These are phyloP conservation scores for Pseudogymnoascus sp. DNA, from an alignment of 2,329 filamentous ascomycete genomes.

Conservation along the genomic window DNA sequence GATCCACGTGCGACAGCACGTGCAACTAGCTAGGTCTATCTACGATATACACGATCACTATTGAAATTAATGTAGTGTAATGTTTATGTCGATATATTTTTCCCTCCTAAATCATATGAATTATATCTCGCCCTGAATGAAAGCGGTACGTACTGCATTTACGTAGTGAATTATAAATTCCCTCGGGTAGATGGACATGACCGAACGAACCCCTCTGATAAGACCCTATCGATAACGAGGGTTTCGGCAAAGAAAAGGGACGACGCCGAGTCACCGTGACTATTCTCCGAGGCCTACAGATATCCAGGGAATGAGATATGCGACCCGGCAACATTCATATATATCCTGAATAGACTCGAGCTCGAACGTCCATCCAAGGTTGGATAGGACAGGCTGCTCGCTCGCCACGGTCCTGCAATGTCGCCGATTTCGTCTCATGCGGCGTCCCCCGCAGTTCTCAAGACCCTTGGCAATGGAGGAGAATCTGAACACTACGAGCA, in stretches of 20 bases:
- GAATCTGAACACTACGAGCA: slow-evolving; percentile 3
- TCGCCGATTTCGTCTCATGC: background rate
- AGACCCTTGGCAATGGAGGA: slow-evolving; percentile 5
- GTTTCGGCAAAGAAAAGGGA: slow-evolving; percentile 7
- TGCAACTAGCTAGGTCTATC: background rate
- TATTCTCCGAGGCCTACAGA: background rate
- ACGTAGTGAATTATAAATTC: background rate
- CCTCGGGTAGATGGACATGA: slow-evolving; percentile 1
- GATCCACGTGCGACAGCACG: background rate
- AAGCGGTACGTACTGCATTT: background rate
- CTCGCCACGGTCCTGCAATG: background rate
- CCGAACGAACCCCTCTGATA: slow-evolving; percentile 5
- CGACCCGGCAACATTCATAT: background rate
- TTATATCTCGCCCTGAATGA: background rate
- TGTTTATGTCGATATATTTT: background rate
- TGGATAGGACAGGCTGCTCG: slow-evolving; percentile 4
- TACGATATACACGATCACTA: background rate
- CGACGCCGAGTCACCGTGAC: slow-evolving; percentile 1
- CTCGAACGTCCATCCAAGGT: slow-evolving; percentile 2
- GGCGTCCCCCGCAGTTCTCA: background rate
- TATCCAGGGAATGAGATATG: background rate
- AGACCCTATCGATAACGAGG: slow-evolving; percentile 7
- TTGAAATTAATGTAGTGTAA: background rate
- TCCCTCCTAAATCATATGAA: background rate
- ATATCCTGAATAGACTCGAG: slow-evolving; percentile 4